phyloP scores from a whole-genome alignment of 2,329 filamentous ascomycete species.

The Meredithiella fracta region DNA sequence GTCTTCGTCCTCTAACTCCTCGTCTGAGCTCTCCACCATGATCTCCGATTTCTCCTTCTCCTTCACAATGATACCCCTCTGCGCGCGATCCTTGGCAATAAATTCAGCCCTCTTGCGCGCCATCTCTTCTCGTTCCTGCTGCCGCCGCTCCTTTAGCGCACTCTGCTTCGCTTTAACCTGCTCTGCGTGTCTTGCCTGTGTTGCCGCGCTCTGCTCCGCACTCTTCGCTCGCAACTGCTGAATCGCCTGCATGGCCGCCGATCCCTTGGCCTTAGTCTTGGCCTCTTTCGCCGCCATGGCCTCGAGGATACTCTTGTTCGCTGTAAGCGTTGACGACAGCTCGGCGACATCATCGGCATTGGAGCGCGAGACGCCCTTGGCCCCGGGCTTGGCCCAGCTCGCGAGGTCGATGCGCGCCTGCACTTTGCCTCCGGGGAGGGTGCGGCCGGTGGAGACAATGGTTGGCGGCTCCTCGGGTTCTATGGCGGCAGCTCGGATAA shows the following conservation, averaged over 20 bases:
- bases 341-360: conserved; percentile 32
- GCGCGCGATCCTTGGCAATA: conserved; percentile 47
- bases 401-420: conserved; percentile 39
- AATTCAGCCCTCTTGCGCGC: conserved; percentile 54
- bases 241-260: conserved; percentile 12
- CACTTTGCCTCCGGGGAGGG: conserved; percentile 25
- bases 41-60: conserved; percentile 38
- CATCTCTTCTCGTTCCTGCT: conserved; percentile 58
- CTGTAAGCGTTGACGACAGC: conserved; percentile 31
- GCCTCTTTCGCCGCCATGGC: conserved; percentile 27
- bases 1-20: conserved; percentile 40
- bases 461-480: conserved; percentile 33
- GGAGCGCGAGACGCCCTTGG: conserved; percentile 21
- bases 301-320: conserved; percentile 28
- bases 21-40: conserved; percentile 75
- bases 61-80: conserved; percentile 23
- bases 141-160: conserved; percentile 52
- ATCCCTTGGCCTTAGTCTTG: conserved; percentile 18
- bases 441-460: conserved; percentile 1
- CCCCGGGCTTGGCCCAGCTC: conserved; percentile 40
- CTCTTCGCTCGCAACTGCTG: conserved; percentile 11
- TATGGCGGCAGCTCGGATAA: conserved; percentile 47
- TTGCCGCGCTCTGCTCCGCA: conserved; percentile 11
- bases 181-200: conserved; percentile 17
- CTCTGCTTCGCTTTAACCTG: conserved; percentile 17